Base-by-base conservation (phyloP, 805 yeast species). In the Ogataea nakhonphanomensis region DNA sequence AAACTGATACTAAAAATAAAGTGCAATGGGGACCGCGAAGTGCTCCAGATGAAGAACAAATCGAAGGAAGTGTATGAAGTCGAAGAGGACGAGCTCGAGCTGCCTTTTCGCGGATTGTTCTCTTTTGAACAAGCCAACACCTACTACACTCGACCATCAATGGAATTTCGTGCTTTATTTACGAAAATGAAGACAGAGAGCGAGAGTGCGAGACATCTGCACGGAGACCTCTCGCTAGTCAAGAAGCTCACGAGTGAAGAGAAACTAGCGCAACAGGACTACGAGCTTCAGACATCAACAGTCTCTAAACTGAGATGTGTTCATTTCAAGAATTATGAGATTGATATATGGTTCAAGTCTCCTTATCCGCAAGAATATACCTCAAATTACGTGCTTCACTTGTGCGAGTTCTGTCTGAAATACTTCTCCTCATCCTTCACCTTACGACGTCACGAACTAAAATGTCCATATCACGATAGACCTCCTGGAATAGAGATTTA, bases 401-500 rank as follows among this genome's bases (percentile, higher is more conserved):
- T 91, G 11, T 93, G 98, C 62, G 93, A 88, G 49, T 79, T 72
- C 53, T 93, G 98, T 58, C 63, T 91, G 43, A 81, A 84, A 62
- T 90, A 87, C 57, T 80, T 80, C 78, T 72, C 73, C 27, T 80
- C 89, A 0, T 79, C 83, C 11, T 79, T 73, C 49, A 77, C 81
- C 0, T 70, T 77, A 37, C 67, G 72, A 49, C 69, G 98, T 21
- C 99, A 93, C 61, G 70, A 67, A 45, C 51, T 78, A 45, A 90
- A 91, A 57, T 93, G 98, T 61, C 73, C 72, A 23, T 64, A 74
- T 28, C 60, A 65, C 37, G 66, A 64, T 34, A 81, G 75, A 49
- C 98, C 98, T 1, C 97, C 97, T 0, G 98, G 98, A 1, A 79
- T 79, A 57, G 96, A 91, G 54, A 85, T 91, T 17, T 93, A 93